Percentiles rank a stretch among this genome's conserved stretches.
phyloP scores from a whole-genome alignment of 2,329 filamentous ascomycete genomes.

The Verticillium isaacii region DNA sequence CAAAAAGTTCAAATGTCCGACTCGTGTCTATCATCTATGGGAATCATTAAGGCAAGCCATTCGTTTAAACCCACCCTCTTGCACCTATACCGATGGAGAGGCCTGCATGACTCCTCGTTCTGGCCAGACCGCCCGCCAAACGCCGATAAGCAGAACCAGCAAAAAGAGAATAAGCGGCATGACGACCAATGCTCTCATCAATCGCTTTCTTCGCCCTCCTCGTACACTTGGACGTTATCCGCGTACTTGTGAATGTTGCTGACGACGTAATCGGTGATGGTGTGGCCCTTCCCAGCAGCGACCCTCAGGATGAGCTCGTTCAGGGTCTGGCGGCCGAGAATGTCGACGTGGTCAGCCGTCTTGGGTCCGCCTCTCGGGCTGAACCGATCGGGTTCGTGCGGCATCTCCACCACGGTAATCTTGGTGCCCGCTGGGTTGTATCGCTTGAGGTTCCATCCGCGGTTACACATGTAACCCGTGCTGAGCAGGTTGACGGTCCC shows the following conservation, averaged over 20 bases:
- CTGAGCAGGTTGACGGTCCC: slow-evolving; percentile 93
- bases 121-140: not conserved
- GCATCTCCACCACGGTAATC: slow-evolving; percentile 90
- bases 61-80: not conserved
- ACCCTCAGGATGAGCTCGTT: slow-evolving; percentile 88
- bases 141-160: not conserved
- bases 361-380: slow-evolving; percentile 70
- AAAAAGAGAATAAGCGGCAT: not conserved
- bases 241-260: slow-evolving; percentile 82
- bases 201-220: slow-evolving; percentile 40
- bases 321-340: slow-evolving; percentile 79
- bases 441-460: slow-evolving; percentile 87
- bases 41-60: not conserved
- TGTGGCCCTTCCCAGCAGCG: slow-evolving; percentile 77
- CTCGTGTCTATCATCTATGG: not conserved
- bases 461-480: slow-evolving; percentile 93
- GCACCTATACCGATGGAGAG: not conserved
- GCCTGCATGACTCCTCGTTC: not conserved
- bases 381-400: slow-evolving; percentile 89
- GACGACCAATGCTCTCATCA: not conserved
- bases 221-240: slow-evolving; percentile 75
- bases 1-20: not conserved
- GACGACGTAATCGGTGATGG: slow-evolving; percentile 71
- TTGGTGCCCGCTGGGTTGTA: slow-evolving; percentile 85
- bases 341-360: slow-evolving; percentile 91